Evolutionary conservation across 139 green algal genomes (phyloP), one percentile per base, ranked within the genome.

Genomic region (Tetraselmis striata): DNA sequence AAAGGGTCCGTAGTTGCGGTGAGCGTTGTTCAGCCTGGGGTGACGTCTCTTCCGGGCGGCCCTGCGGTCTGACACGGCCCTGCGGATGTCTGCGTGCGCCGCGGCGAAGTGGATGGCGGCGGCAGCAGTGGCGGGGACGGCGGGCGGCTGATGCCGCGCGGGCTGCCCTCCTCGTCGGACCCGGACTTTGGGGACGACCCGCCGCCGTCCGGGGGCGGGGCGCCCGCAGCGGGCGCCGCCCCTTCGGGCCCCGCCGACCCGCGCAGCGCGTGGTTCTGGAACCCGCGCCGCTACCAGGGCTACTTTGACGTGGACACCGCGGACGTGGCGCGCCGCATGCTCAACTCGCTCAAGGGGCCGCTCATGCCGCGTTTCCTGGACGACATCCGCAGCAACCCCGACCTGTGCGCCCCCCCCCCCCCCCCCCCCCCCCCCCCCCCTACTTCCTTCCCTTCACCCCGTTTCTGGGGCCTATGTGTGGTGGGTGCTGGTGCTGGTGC

Each of bases 291-390:
- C 28, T 97, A 97, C 86, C 85, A 92, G 24, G 84, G 81, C 1
- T 94, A 92, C 84, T 96, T 97, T 83, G 91, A 97, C 32, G 90
- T 97, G 22, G 92, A 95, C 82, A 97, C 94, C 0, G 85, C 89
- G 82, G 92, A 96, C 59, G 92, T 96, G 81, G 45, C 95, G 30
- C 87, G 84, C 80, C 87, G 94, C 11, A 91, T 96, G 25, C 78
- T 83, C 79, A 89, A 88, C 77, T 93, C 92, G 0, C 85, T 95
- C 31, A 87, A 94, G 31, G 89, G 93, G 23, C 88, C 90, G 2
- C 91, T 95, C 80, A 89, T 88, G 23, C 79, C 91, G 11, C 87
- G 95, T 84, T 97, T 97, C 86, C 88, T 95, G 83, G 89, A 93
- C 25, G 85, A 85, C 58, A 92, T 89, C 26, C 85, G 81, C 82